Evolutionary conservation across 306 rosid genomes (phyloP).

Genomic region (Prunus dulcis): DNA sequence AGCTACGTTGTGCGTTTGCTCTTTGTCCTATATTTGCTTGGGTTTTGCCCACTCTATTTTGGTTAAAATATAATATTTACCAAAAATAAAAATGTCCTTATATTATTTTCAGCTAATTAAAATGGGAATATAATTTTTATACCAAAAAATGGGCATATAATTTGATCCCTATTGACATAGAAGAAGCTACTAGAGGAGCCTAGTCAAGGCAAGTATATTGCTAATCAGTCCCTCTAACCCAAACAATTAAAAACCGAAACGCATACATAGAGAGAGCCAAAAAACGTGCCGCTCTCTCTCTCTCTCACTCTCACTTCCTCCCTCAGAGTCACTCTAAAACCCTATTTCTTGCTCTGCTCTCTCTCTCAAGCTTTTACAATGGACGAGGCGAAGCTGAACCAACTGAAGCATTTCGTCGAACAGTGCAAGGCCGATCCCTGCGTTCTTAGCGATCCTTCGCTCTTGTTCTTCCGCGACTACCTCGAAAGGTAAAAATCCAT

Average conservation of each 20-base stretch:
- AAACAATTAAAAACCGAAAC: background rate
- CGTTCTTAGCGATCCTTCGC: constrained; percentile 68
- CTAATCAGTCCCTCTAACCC: background rate
- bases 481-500: constrained; percentile 55
- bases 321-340: background rate
- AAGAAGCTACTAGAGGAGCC: constrained; percentile 23
- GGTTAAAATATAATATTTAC: no score
- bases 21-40: no score
- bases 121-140: no score
- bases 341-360: background rate
- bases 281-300: background rate
- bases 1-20: no score
- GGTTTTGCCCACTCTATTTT: no score
- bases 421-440: constrained; percentile 80
- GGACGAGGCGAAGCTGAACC: constrained; percentile 64
- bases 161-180: background rate
- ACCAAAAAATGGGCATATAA: background rate
- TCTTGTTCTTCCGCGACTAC: constrained; percentile 88
- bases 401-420: constrained; percentile 68
- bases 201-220: constrained; percentile 2
- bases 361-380: constrained; percentile 17
- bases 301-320: background rate
- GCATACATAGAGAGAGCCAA: background rate
- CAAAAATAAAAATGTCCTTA: no score
- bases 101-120: no score